These are phyloP conservation scores for Chrysosporium queenslandicum DNA, from an alignment of 2,329 filamentous ascomycete genomes.

Conservation along the genomic window DNA sequence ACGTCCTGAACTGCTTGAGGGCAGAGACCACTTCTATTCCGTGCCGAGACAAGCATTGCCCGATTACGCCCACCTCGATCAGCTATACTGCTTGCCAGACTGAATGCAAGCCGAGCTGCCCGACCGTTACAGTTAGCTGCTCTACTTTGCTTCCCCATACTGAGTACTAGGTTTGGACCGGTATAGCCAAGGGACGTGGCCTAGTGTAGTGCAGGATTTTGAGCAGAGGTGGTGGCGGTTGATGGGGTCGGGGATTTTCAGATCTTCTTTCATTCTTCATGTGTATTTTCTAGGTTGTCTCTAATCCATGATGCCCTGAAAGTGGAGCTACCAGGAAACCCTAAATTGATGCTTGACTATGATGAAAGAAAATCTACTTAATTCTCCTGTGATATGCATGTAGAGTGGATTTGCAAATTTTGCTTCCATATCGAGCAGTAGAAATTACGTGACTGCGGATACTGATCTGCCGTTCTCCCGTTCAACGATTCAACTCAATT, in stretches of 20 bases:
- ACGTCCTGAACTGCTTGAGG: constrained; percentile 8
- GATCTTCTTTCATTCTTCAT: not conserved
- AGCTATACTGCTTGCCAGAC: constrained; percentile 13
- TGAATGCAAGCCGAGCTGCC: constrained; percentile 13
- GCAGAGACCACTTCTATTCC: constrained; percentile 15
- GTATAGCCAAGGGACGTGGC: not conserved
- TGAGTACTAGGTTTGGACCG: not conserved
- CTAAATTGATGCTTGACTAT: not conserved
- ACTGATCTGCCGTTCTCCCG: not conserved
- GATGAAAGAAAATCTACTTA: not conserved
- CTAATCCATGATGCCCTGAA: not conserved
- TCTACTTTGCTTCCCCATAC: not conserved
- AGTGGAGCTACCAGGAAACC: not conserved
- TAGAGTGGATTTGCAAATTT: not conserved
- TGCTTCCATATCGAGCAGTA: too few relatives aligned
- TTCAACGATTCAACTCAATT: not conserved
- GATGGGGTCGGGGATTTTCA: not conserved
- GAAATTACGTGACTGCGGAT: not conserved
- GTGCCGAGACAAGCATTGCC: constrained; percentile 12
- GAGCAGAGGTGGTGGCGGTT: not conserved
- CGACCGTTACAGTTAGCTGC: constrained; percentile 13
- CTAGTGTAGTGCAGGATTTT: not conserved
- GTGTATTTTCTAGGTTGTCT: not conserved
- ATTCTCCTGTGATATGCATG: not conserved
- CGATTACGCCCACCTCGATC: constrained; percentile 7